Evolutionary conservation across 805 yeast genomes (phyloP), one percentile per base, ranked within the genome.

Genomic region (Zygosaccharomyces gambellarensis): DNA sequence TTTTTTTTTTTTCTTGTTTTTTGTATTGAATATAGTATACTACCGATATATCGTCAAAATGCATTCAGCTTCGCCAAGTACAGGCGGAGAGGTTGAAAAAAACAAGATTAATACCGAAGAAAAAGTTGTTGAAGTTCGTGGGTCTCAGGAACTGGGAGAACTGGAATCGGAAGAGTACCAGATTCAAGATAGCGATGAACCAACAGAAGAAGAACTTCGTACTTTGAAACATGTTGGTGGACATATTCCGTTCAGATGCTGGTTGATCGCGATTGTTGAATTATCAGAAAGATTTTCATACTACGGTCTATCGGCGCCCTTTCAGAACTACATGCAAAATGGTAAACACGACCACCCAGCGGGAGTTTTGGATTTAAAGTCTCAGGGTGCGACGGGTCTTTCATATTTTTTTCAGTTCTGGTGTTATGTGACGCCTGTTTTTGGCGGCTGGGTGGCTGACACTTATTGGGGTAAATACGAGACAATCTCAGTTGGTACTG

Each of bases 271-370:
- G 53, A 47, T 86, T 40, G 87, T 87, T 36, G 95, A 87, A 70
- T 79, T 87, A 53, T 79, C 90, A 43, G 95, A 87, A 68, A 78
- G 95, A 57, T 86, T 87, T 64, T 77, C 92, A 10, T 87, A 82
- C 72, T 87, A 87, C 60, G 94, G 95, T 62, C 71, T 85, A 52
- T 76, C 83, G 42, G 85, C 87, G 50, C 85, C 88, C 6, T 81
- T 87, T 71, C 85, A 80, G 70, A 87, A 87, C 71, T 86, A 85
- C 68, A 83, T 87, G 84, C 87, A 83, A 65, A 71, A 79, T 57
- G 56, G 73, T 45, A 72, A 75, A 43, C 58, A 58, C 44, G 75
- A 65, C 64, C 68, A 60, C 57, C 77, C 61, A 32, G 54, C 60
- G 29, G 86, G 89, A 66, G 80, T 83, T 9, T 73, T 87, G 52